phyloP scores from a whole-genome alignment of 176 grass and related monocot species.

The Carex scoparia region DNA sequence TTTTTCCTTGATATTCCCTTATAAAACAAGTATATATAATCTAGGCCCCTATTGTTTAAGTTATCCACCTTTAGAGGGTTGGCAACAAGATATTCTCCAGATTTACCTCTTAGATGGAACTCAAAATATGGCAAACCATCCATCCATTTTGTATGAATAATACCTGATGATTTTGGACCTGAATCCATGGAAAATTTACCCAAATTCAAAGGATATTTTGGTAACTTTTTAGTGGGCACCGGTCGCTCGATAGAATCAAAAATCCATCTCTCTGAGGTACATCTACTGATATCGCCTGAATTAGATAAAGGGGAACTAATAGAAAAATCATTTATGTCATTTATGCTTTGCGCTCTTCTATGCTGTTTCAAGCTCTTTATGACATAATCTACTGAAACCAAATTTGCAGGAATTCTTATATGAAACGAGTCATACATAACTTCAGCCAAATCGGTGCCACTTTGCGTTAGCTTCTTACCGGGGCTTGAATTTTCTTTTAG shows the following conservation, averaged over 20 bases:
- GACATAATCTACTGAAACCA: slow-evolving; percentile 22
- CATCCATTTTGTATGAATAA: slow-evolving; percentile 35
- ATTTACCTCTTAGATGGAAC: slow-evolving; percentile 22
- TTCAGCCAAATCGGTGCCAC: background rate
- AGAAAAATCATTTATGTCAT: slow-evolving; percentile 1
- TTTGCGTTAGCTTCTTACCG: slow-evolving; percentile 14
- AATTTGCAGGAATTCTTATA: slow-evolving; percentile 21
- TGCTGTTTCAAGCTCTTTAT: slow-evolving; percentile 30
- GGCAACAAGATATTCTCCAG: slow-evolving; percentile 15
- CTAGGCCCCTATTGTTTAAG: background rate
- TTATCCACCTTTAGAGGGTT: slow-evolving; percentile 32
- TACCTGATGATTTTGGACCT: slow-evolving; percentile 15
- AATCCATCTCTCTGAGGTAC: slow-evolving; percentile 30
- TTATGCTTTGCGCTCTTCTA: slow-evolving; percentile 25
- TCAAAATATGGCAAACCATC: slow-evolving; percentile 30
- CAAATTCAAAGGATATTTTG: slow-evolving; percentile 13
- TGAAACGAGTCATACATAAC: slow-evolving; percentile 18
- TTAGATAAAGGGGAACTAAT: background rate
- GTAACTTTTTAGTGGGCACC: background rate
- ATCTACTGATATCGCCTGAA: slow-evolving; percentile 4
- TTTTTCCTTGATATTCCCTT: background rate
- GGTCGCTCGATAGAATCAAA: slow-evolving; percentile 18
- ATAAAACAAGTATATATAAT: slow-evolving; percentile 41
- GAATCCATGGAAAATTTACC: background rate
- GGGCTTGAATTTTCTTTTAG: background rate